Evolutionary conservation across 805 yeast genomes (phyloP).

Genomic region (Blastobotrys terrestris): DNA sequence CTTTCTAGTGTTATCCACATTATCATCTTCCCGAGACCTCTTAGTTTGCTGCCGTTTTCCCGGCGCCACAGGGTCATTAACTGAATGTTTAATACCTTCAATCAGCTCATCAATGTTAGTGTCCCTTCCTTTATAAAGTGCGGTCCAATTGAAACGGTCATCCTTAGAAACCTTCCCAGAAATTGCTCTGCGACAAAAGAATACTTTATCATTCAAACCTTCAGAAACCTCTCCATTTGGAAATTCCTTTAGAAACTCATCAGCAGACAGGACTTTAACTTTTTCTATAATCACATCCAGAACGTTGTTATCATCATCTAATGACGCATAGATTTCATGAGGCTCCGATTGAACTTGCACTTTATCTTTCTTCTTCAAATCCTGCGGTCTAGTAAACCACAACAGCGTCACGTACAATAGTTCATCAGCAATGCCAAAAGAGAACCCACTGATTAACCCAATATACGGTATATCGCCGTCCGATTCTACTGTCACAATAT

Average conservation of each 20-base stretch:
- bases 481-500: constrained; percentile 11
- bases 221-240: background rate
- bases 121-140: constrained; percentile 10
- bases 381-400: constrained; percentile 14
- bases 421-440: constrained; percentile 7
- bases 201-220: constrained; percentile 1
- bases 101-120: constrained; percentile 8
- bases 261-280: constrained; percentile 8
- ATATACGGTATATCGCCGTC: constrained; percentile 6
- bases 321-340: constrained; percentile 10
- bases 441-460: constrained; percentile 14
- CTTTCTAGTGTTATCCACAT: background rate
- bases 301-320: constrained; percentile 10
- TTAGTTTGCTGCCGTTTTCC: background rate
- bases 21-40: background rate
- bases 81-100: background rate
- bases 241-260: constrained; percentile 1
- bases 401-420: constrained; percentile 10
- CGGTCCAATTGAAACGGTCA: constrained; percentile 10
- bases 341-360: constrained; percentile 1
- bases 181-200: constrained; percentile 11
- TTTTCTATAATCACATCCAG: constrained; percentile 12
- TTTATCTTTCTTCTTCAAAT: background rate
- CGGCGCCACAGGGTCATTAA: background rate
- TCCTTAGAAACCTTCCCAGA: constrained; percentile 8